phyloP scores from a whole-genome alignment of 2,329 filamentous ascomycete genomes.

The Boeremia exigua region DNA sequence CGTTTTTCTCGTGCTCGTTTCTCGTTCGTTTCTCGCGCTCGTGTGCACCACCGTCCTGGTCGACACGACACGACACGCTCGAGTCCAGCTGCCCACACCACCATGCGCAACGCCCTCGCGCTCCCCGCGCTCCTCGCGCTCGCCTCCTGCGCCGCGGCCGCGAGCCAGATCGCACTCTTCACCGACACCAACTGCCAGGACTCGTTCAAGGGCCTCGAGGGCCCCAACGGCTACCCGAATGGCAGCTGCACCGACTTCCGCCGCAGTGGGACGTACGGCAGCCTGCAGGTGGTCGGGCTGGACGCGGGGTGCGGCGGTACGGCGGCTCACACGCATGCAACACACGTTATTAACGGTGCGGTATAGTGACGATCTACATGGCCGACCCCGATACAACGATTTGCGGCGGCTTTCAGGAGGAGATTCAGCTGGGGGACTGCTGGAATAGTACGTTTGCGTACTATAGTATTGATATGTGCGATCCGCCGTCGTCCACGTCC shows the following conservation, averaged over 20 bases:
- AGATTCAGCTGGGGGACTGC: slow-evolving; percentile 9
- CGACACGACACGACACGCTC: too few species aligned
- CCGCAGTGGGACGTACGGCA: slow-evolving; percentile 9
- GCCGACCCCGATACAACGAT: slow-evolving; percentile 1
- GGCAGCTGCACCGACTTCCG: slow-evolving; percentile 8
- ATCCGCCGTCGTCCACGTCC: neutral
- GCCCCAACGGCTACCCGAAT: slow-evolving; percentile 12
- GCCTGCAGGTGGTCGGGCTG: slow-evolving; percentile 10
- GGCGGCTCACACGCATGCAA: too few species aligned
- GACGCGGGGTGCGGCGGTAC: slow-evolving; percentile 7
- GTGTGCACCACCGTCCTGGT: too few species aligned
- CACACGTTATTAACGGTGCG: neutral
- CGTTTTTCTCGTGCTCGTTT: too few species aligned
- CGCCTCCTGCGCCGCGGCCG: neutral
- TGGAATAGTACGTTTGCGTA: slow-evolving; percentile 17
- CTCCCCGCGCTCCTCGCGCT: neutral
- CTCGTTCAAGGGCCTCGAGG: slow-evolving; percentile 5
- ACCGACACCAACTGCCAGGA: slow-evolving; percentile 5
- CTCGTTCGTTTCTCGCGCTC: too few species aligned
- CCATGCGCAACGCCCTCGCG: too few species aligned
- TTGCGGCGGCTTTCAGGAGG: slow-evolving; percentile 10
- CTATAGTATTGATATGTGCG: slow-evolving; percentile 19
- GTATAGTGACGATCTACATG: slow-evolving; percentile 2
- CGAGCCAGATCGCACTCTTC: slow-evolving; percentile 4
- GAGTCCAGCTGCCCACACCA: too few species aligned